Evolutionary conservation across 2,329 filamentous ascomycete genomes (phyloP), one percentile per base, ranked within the genome.

Genomic region (Escovopsis sp.): DNA sequence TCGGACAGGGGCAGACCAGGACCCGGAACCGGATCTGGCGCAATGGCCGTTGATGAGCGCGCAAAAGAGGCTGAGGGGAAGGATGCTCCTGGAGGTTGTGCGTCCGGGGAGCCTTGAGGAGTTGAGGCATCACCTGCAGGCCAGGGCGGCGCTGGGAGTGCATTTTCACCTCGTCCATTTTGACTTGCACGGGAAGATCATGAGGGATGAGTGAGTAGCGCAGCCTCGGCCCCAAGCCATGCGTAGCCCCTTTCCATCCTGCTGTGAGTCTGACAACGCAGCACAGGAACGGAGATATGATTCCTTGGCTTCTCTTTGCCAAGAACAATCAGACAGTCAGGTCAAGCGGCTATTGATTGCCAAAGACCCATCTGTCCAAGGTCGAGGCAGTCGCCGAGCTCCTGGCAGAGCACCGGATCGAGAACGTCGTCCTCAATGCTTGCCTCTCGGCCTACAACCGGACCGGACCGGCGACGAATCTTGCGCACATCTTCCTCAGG

Each of bases 401-500:
- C 4, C 45, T 57, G 34, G 51, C 48, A 2, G 45, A 44, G 12
- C 45, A 52, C 33, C 48, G 47, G 28, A 44, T 56, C 8, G 53
- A 55, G 33, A 55, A 56, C 33, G 53, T 56, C 18, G 54, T 57
- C 4, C 49, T 57, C 26, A 56, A 57, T 32, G 51, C 54, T 7
- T 56, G 53, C 35, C 47, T 56, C 12, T 56, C 54, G 8, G 54
- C 53, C 12, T 56, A 56, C 44, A 56, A 55, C 45, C 48, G 45
- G 15, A 41, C 49, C 15, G 45, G 48, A 12, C 45, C 51, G 30
- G 40, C 44, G 12, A 53, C 51, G 2, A 56, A 55, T 41, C 45
- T 56, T 33, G 48, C 53, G n/a, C 53, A 55, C 46, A 50, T 53
- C 30, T 51, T 56, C n/a, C 43, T 56, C n/a, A 44, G 44, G 39